These are phyloP conservation scores for Claviceps maximensis DNA, from an alignment of 2,329 filamentous ascomycete species.

Conservation along the genomic window DNA sequence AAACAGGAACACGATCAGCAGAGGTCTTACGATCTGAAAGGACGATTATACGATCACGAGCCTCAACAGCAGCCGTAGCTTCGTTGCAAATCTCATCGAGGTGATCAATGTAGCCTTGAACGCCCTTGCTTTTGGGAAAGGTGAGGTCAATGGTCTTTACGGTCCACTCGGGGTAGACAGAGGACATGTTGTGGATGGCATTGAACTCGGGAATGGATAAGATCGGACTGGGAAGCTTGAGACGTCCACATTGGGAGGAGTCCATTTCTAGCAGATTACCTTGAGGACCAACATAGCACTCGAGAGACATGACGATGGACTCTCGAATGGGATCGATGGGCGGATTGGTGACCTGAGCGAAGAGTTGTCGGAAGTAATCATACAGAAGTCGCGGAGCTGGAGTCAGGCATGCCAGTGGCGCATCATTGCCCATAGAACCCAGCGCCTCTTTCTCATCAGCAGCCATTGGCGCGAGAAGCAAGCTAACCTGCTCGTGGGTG, in stretches of 20 bases:
- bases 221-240: conserved; percentile 79
- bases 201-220: conserved; percentile 87
- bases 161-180: conserved; percentile 65
- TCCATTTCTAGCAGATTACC: conserved; percentile 94
- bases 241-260: conserved; percentile 69
- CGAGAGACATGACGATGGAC: conserved; percentile 94
- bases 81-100: conserved; percentile 81
- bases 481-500: conserved; percentile 85
- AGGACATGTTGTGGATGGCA: conserved; percentile 63
- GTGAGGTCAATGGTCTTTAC: conserved; percentile 87
- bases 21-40: conserved; percentile 81
- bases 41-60: conserved; percentile 72
- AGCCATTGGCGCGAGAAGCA: conserved; percentile 89
- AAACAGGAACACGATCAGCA: conserved; percentile 71
- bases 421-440: conserved; percentile 96
- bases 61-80: conserved; percentile 70
- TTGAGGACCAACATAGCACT: conserved; percentile 92
- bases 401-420: conserved; percentile 82
- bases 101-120: conserved; percentile 73
- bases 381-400: conserved; percentile 77
- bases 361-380: conserved; percentile 96
- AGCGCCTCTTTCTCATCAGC: conserved; percentile 94
- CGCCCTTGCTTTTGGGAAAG: conserved; percentile 74
- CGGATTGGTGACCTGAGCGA: conserved; percentile 95
- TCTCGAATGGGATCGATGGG: conserved; percentile 95